Percentiles rank a stretch among this genome's conserved stretches.
Evolutionary conservation across 1,139 yeast genomes (phyloP).

Genomic region (Hyphopichia wangnamkhiaoensis): DNA sequence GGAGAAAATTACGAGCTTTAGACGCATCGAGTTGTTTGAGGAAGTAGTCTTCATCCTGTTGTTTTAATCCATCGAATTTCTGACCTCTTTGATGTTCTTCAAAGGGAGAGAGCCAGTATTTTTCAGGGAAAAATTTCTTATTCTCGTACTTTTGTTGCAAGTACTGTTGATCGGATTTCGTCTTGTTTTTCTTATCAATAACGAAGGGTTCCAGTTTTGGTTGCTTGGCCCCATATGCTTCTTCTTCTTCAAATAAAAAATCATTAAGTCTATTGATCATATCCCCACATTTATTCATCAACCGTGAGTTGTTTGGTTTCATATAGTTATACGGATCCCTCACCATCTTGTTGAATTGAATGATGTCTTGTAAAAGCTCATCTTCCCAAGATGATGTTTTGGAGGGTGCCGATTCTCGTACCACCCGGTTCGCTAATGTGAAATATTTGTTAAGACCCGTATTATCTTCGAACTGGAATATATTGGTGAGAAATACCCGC

Average conservation of each 20-base stretch:
- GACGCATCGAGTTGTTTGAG: conserved; percentile 27
- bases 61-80: conserved; percentile 17
- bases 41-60: conserved; percentile 29
- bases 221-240: conserved; percentile 15
- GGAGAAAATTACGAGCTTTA: conserved; percentile 28
- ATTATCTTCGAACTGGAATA: conserved; percentile 44
- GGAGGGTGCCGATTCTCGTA: conserved; percentile 22
- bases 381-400: conserved; percentile 21
- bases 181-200: conserved; percentile 15
- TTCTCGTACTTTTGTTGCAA: conserved; percentile 23
- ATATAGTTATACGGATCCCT: conserved; percentile 39
- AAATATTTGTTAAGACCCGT: conserved; percentile 49
- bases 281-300: conserved; percentile 23
- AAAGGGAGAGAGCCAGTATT: conserved; percentile 36
- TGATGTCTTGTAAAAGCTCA: conserved; percentile 34
- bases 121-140: conserved; percentile 36
- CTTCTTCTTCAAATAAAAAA: conserved; percentile 34
- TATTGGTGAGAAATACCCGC: conserved; percentile 32
- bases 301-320: conserved; percentile 22
- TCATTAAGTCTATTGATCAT: conserved; percentile 27
- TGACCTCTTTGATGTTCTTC: conserved; percentile 17
- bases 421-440: conserved; percentile 27
- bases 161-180: conserved; percentile 18
- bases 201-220: conserved; percentile 20
- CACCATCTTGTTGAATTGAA: conserved; percentile 32